Evolutionary conservation across 352 stramenopile genomes (phyloP), one percentile per base, ranked within the genome.

Genomic region (Phytophthora kernoviae): DNA sequence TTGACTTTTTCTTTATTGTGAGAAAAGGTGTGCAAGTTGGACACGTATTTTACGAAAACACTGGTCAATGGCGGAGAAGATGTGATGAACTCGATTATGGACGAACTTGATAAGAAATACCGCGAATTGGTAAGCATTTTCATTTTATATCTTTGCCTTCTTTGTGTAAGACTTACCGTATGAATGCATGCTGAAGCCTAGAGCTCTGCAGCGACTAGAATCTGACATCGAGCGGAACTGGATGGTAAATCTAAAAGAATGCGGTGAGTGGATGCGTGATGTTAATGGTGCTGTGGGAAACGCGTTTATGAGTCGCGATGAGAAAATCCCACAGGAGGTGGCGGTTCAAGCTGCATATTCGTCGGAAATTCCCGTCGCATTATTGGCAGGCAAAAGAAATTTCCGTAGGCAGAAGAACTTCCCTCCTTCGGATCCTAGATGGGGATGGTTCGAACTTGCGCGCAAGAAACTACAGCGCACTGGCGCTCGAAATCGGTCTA

Each of bases 21-120:
- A 41, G 17, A 1, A n/a, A 46, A 90, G 78, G 50, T 85, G 27
- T 20, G 14, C 7, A 55, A 74, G 4, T n/a, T 90, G 27, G 30
- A 70, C 20, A 41, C 34, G 2, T 87, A 87, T 40, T 37, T 93
- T 56, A 79, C 48, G 26, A 75, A 68, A 18, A 73, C 65, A 6
- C 45, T 91, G 8, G 77, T 90, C 47, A 79, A 81, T 18, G 73
- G 67, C 2, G 84, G 84, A 12, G 81, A 91, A 73, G 80, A 93
- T 70, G 72, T 80, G 22, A 87, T 93, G 73, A 86, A 93, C 45
- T 57, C 39, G 7, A 84, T 93, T 44, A 77, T 86, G 24, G 62
- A 70, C 36, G 70, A 64, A 47, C 47, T 87, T 12, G 65, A 61
- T 8, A 54, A 71, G 12, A 88, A 80, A 41, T 54, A 67, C 33